A percentile compares a stretch with the other conserved stretches of the same genome.
These are phyloP conservation scores for Syzygium aqueum DNA, from an alignment of 345 rosid genomes.

Conservation along the genomic window DNA sequence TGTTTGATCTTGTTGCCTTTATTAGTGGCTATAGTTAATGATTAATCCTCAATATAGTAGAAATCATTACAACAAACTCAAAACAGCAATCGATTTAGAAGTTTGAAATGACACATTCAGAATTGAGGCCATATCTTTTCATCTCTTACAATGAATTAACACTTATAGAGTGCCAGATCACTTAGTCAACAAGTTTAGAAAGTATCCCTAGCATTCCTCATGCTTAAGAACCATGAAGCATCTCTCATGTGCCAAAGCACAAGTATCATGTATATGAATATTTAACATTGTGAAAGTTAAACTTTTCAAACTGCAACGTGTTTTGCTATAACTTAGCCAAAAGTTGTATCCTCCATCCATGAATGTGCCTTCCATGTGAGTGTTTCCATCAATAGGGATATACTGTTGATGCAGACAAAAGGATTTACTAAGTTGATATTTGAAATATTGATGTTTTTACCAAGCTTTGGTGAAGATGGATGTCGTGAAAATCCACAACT, in stretches of 20 bases:
- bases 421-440: not conserved
- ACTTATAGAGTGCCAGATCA: not conserved
- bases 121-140: not conserved
- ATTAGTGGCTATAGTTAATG: not conserved
- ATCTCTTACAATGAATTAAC: not conserved
- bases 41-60: not conserved
- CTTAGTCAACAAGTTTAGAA: not conserved
- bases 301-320: not conserved
- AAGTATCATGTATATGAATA: not conserved
- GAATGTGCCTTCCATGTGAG: not conserved
- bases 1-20: not conserved
- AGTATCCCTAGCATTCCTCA: not conserved
- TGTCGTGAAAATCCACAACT: not conserved
- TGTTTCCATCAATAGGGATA: not conserved
- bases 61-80: not conserved
- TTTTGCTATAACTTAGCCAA: not conserved
- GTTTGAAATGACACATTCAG: not conserved
- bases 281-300: not conserved
- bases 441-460: not conserved
- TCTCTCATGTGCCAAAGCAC: not conserved
- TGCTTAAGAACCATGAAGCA: not conserved
- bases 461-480: not conserved
- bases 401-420: not conserved
- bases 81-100: not conserved
- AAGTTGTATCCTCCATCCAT: not conserved